These are phyloP conservation scores for Leccinum boreale DNA, from an alignment of 768 basidiomycete genomes.

Conservation along the genomic window DNA sequence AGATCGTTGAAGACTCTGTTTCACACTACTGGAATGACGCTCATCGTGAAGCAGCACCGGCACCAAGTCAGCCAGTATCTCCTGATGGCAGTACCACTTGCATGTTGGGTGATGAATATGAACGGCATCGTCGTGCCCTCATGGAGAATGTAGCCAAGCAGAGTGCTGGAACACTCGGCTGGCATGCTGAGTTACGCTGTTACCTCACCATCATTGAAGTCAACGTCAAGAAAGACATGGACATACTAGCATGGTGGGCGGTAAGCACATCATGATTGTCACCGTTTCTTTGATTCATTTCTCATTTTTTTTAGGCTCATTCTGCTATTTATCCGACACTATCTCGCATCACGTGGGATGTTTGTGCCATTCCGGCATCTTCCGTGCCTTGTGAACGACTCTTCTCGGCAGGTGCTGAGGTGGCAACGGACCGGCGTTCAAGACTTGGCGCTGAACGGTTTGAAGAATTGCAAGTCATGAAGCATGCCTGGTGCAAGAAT, in stretches of 20 bases:
- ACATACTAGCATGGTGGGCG: not conserved
- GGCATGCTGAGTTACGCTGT: not conserved
- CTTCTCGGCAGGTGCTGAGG: not conserved
- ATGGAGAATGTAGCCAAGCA: not conserved
- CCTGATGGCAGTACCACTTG: not conserved
- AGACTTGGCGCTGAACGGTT: not conserved
- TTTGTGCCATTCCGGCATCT: not conserved
- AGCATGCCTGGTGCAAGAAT: not conserved
- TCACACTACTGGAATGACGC: too few relatives aligned
- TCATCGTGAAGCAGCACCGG: too few relatives aligned
- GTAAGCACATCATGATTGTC: not conserved
- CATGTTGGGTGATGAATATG: not conserved
- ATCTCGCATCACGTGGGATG: not conserved
- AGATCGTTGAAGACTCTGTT: too few relatives aligned
- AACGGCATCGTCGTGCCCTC: not conserved
- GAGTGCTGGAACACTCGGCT: not conserved
- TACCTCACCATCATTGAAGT: not conserved
- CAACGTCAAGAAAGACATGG: not conserved
- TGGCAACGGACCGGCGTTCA: not conserved
- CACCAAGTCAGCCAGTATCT: too few relatives aligned
- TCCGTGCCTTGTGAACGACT: not conserved
- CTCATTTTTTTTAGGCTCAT: not conserved
- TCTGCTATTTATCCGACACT: not conserved
- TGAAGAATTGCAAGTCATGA: not conserved
- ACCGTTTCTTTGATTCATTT: too few relatives aligned